phyloP scores from a whole-genome alignment of 257 asterid species.

The Rubia yunnanensis region DNA sequence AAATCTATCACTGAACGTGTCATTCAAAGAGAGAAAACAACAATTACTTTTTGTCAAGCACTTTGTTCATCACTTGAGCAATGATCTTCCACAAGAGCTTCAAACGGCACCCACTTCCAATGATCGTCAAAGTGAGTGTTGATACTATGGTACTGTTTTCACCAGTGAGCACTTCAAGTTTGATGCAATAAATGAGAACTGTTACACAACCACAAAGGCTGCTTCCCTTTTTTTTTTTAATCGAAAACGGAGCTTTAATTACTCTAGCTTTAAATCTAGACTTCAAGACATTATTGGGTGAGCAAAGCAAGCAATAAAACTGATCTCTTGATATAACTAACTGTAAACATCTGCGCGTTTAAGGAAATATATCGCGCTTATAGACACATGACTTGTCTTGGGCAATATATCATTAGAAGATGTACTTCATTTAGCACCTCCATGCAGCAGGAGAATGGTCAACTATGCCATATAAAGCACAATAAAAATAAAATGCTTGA shows the following conservation, averaged over 20 bases:
- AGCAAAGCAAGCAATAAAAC: not conserved
- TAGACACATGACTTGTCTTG: not conserved
- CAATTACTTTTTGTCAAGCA: no score
- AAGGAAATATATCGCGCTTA: not conserved
- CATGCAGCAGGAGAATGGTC: no score
- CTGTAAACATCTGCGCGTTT: no score
- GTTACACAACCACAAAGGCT: not conserved
- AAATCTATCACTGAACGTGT: no score
- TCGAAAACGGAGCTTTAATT: not conserved
- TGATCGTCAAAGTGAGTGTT: no score
- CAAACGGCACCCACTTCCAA: no score
- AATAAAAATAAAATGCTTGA: not conserved
- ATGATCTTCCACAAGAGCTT: no score
- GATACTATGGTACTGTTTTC: constrained; percentile 10
- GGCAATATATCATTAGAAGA: not conserved
- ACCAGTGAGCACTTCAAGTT: not conserved
- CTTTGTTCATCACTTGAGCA: no score
- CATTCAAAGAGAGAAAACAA: no score
- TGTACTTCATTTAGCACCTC: not conserved
- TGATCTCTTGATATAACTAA: not conserved
- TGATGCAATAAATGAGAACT: not conserved
- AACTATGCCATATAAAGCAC: not conserved
- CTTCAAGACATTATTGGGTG: not conserved
- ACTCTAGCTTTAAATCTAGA: not conserved
- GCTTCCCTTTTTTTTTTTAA: no score